Evolutionary conservation across 2,329 filamentous ascomycete genomes (phyloP), one percentile per base, ranked within the genome.

Genomic region (Aureobasidium melanogenum): DNA sequence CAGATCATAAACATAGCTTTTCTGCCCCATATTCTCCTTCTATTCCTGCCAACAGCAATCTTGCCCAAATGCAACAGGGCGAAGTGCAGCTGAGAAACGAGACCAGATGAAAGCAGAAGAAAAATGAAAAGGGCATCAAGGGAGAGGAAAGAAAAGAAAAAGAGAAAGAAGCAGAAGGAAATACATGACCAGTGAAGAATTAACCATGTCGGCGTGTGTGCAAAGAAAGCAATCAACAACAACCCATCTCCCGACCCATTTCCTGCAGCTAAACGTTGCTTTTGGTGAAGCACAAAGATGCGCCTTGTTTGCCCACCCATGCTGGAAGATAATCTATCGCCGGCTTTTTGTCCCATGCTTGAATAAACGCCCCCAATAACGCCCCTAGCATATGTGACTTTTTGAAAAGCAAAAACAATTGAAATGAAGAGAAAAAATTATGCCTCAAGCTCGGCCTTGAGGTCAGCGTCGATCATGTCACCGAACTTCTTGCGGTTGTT

Each of bases 401-500:
- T 56, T 56, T 30, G 26, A 57, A 57, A 46, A 19, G 47, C 15
- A 26, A 38, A 28, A 36, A 47, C 8, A 36, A 32, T 44, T 12
- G n/a, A n/a, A 46, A 12, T 38, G 17, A 9, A 24, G 32, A 19
- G 19, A 5, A n/a, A n/a, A 8, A 22, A 7, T 59, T 28, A 61
- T 26, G 59, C 48, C 50, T 55, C 59, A 39, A 61, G 59, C 22
- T 61, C 59, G 8, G 50, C 28, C 50, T 61, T 61, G 32, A 61
- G 48, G 28, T 52, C 48, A 19, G 48, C 48, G 67, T 81, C 80
- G 62, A 85, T 71, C 62, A 82, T 72, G 63, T 79, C 77, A 59
- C 77, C 73, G 62, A 85, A 77, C 68, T 78, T 80, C 74, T 82
- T 82, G 68, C 82, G 78, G 69, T 80, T 85, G 71, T 79, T 80